Base-by-base conservation (phyloP, 176 grass and related monocot species). In the Phoenix dactylifera region DNA sequence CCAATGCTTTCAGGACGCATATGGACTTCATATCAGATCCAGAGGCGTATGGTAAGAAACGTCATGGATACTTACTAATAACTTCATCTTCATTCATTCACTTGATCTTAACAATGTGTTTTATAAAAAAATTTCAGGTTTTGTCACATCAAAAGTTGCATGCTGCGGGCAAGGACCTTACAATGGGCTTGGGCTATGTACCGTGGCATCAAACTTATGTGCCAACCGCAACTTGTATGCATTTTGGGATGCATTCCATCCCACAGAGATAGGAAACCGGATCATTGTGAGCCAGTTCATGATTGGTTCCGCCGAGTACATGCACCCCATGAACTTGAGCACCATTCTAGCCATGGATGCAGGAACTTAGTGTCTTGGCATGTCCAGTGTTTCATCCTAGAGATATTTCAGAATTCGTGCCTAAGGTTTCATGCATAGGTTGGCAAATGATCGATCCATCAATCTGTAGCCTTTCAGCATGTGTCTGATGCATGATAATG, bases 281-380 rank as follows among this genome's bases (percentile, higher is more conserved):
- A 74, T 97, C 75, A 87, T 96, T 60, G 92, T 96, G 72, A 26
- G 39, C 9, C 81, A 82, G 74, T 68, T 96, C 74, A 78, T 96
- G 87, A 85, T 67, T 18, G 92, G 92, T 4, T 74, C 87, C 7
- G 62, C 64, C 22, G 92, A 90, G 61, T 86, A 88, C 79, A 88
- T 96, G 80, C 82, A 25, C 72, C 92, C 92, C 50, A 82, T 90
- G 78, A 96, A 96, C 83, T 12, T 96, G 74, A 96, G 92, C 86
- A 83, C 92, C 68, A 77, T 96, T 72, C 80, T 96, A 64, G 81
- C 92, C 22, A 72, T 88, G 81, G 92, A 90, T 77, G 72, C 51
- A 12, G 15, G 32, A 35, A 35, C 32, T 9, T 35, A 35, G 32
- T 10, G 32, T 35, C 30, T 35, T 9, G 30, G 7, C 7, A 35